A percentile compares a stretch with the other conserved stretches of the same genome.
These are phyloP conservation scores for Exophiala viscosa DNA, from an alignment of 2,329 filamentous ascomycete species.

Conservation along the genomic window DNA sequence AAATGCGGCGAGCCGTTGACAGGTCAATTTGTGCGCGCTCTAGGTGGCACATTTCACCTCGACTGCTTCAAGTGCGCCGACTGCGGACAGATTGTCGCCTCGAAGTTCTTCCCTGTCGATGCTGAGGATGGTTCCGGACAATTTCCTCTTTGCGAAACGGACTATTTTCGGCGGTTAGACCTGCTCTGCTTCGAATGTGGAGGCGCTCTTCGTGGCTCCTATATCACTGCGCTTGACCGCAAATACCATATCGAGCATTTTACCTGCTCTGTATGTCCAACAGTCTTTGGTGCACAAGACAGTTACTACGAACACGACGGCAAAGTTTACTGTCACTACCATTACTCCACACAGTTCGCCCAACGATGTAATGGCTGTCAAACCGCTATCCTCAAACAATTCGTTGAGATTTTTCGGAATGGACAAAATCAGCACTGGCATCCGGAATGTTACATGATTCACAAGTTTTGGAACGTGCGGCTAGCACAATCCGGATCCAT, in stretches of 20 bases:
- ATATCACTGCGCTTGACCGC: constrained; percentile 93
- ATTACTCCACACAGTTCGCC: constrained; percentile 96
- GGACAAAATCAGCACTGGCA: constrained; percentile 99
- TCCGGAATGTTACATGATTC: constrained; percentile 99
- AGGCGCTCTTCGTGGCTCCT: constrained; percentile 88
- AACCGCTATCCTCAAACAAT: constrained; percentile 96
- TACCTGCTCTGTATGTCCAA: constrained; percentile 93
- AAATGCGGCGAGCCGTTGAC: constrained; percentile 86
- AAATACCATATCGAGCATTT: constrained; percentile 99
- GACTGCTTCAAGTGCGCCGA: constrained; percentile 98
- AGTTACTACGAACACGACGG: constrained; percentile 98
- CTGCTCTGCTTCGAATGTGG: constrained; percentile 89
- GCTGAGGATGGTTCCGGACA: constrained; percentile 77
- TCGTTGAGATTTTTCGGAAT: constrained; percentile 97
- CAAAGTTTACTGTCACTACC: constrained; percentile 95
- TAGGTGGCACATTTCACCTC: constrained; percentile 91
- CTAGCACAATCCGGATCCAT: constrained; percentile 61
- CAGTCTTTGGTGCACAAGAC: constrained; percentile 96
- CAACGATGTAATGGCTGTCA: constrained; percentile 96
- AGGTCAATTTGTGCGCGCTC: constrained; percentile 90
- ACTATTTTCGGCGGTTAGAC: constrained; percentile 91
- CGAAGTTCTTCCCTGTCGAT: constrained; percentile 97
- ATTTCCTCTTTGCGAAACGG: constrained; percentile 94
- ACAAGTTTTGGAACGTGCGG: constrained; percentile 99
- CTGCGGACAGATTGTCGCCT: constrained; percentile 93